Evolutionary conservation across 2,329 filamentous ascomycete species (phyloP), one percentile per base, ranked within the genome.

Genomic region (Clarireedia hainanense): DNA sequence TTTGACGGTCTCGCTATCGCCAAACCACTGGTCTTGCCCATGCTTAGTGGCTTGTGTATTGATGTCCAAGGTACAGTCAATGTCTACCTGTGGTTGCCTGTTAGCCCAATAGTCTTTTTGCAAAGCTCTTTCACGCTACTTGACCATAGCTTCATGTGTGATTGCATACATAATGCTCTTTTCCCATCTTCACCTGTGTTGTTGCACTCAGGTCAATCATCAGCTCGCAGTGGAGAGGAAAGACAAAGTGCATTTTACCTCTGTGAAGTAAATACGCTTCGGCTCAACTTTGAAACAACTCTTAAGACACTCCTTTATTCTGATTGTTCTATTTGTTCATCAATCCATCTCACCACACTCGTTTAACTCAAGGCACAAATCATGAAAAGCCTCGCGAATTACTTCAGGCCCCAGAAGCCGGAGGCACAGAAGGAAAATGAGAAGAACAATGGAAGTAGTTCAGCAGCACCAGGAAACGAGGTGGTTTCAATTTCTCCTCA

Each of bases 101-200:
- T n/a, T 47, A 52, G 27, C 40, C 26, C 50, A 17, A 24, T 37
- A 24, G 17, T 17, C 30, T 52, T 24, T 26, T 47, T 14, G 15
- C 40, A 37, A 26, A 36, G 15, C 27, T 15, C 15, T 24, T 9
- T 24, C 20, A 9, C 50, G 42, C 50, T 47, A 47, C 27, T 47
- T 9, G 17, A 17, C 27, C 15, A 52, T 52, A 23, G 40, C 50
- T 9, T 47, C 23, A 5, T 7, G 26, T 37, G 7, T 36, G 5
- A 27, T 47, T 6, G 10, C 27, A 23, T 47, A 52, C 50, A 52
- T 53, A 53, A 37, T 53, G 15, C n/a, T 24, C 42, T 37, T 27
- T 34, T 10, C 23, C 40, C 51, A 37, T 37, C 23, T 20, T n/a
- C 14, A 26, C 5, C 20, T 30, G n/a, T 39, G 26, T 26, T 47